Percentiles rank a stretch among this genome's conserved stretches.
Conservation (phyloP, 139 green algal genomes). For the Pleodorina starrii region DNA sequence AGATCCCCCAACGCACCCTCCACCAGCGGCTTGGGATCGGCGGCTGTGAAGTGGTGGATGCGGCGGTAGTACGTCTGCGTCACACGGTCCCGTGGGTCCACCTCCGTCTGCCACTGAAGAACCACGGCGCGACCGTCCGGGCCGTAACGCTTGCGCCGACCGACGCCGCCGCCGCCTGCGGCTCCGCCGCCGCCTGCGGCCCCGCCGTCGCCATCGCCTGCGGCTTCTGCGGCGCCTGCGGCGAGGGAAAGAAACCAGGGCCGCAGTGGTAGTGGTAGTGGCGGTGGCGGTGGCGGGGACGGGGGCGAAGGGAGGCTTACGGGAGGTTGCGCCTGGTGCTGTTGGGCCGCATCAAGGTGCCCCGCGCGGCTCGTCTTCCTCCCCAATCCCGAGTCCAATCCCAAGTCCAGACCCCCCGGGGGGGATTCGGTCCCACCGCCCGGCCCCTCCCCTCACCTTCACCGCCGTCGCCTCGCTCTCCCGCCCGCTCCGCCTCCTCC, state of each 20-base stretch:
- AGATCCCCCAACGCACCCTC: slow-evolving; percentile 51
- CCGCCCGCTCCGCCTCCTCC: background rate
- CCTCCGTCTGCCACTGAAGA: slow-evolving; percentile 34
- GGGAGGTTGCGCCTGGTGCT: no score
- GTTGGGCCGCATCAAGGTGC: no score
- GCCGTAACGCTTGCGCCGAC: background rate
- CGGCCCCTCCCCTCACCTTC: background rate
- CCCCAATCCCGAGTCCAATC: no score
- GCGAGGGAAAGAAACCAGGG: no score
- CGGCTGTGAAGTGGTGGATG: slow-evolving; percentile 32
- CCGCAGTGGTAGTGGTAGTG: no score
- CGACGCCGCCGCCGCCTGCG: background rate
- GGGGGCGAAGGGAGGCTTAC: no score
- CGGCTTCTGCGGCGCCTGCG: background rate
- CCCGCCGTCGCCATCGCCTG: background rate
- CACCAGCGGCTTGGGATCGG: slow-evolving; percentile 58
- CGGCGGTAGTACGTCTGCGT: slow-evolving; percentile 33
- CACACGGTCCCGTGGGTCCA: slow-evolving; percentile 15
- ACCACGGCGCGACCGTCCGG: slow-evolving; percentile 4
- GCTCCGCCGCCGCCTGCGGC: background rate
- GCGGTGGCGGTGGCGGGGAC: no score
- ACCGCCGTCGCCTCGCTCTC: background rate
- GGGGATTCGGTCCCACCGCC: no score
- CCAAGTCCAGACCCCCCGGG: no score
- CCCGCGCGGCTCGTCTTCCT: no score